Base-by-base conservation (phyloP, 2,329 filamentous ascomycete species). In the Trichoderma citrinoviride region DNA sequence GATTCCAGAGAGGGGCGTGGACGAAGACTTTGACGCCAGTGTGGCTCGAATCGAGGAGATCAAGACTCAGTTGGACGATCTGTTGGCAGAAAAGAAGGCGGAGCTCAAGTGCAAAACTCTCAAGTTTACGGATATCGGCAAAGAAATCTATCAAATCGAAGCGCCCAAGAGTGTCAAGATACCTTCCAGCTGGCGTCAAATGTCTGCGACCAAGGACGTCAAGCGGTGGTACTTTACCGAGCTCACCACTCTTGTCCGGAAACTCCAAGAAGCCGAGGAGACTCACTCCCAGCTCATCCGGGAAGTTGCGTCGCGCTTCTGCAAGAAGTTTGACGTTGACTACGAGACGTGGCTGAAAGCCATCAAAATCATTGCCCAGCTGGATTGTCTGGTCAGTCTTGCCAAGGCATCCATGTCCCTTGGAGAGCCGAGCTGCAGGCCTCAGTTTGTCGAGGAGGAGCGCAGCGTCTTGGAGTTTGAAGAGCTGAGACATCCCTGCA, bases 81-180 rank as follows among this genome's bases (percentile, higher is more conserved):
- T 98, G 1, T 80, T 98, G 2, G 87, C 87, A 58, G 83, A 86
- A 70, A 89, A 90, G 69, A 90, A 91, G 67, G 84, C 85, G 40
- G 86, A 93, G 49, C 81, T 97, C 4, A 91, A 90, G 67, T 92
- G 89, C 65, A 90, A 85, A 69, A 84, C 85, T 0, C 83, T 94
- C 67, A 88, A 88, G 73, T 95, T 88, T 71, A 87, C 87, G 29
- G 92, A 98, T 73, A 90, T 96, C 7, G 95, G 95, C 67, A 99
- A 99, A 75, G 95, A 99, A 73, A 92, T 99, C 60, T 98, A 96
- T 78, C 94, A 99, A 77, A 83, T 99, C 12, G 95, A 99, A 75
- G 90, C 92, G 0, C 94, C 95, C 0, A 96, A 95, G 76, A 80
- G 81, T 1, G 81, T 91, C 73, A 97, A 96, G 76, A 87, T 99